A percentile compares a stretch with the other conserved stretches of the same genome.
phyloP scores from a whole-genome alignment of 192 early-diverging fungal genomes.

The Piromyces finnis region DNA sequence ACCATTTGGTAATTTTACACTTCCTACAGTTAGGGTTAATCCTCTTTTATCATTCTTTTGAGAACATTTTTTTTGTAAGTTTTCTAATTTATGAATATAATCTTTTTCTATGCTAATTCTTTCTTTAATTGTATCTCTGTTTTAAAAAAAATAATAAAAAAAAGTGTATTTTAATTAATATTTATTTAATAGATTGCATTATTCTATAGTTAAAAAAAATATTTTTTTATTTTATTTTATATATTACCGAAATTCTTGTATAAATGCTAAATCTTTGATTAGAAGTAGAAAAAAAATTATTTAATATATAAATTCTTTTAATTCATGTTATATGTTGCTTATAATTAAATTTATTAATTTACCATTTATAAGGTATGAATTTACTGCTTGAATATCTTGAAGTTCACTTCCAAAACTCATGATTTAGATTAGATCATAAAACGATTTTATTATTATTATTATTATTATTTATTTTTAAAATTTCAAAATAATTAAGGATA shows the following conservation, averaged over 20 bases:
- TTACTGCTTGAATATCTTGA: neutral
- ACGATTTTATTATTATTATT: no score
- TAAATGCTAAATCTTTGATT: neutral
- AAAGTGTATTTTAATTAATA: no score
- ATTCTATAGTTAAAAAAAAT: no score
- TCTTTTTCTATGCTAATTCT: neutral
- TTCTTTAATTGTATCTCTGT: neutral
- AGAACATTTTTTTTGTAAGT: neutral
- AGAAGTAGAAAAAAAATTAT: no score
- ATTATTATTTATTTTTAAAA: no score
- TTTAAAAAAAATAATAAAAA: no score
- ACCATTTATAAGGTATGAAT: neutral
- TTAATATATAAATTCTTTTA: no score
- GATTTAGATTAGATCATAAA: neutral
- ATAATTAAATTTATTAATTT: neutral
- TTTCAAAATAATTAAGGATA: no score
- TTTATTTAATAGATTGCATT: no score
- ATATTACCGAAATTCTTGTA: neutral
- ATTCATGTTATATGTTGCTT: no score
- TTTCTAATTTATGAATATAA: neutral
- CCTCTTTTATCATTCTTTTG: neutral
- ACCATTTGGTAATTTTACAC: neutral
- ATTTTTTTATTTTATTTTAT: neutral
- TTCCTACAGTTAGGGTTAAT: neutral
- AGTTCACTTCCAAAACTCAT: neutral